Evolutionary conservation across 768 basidiomycete species (phyloP), one percentile per base, ranked within the genome.

Genomic region (Pleurotus tuber-regium): DNA sequence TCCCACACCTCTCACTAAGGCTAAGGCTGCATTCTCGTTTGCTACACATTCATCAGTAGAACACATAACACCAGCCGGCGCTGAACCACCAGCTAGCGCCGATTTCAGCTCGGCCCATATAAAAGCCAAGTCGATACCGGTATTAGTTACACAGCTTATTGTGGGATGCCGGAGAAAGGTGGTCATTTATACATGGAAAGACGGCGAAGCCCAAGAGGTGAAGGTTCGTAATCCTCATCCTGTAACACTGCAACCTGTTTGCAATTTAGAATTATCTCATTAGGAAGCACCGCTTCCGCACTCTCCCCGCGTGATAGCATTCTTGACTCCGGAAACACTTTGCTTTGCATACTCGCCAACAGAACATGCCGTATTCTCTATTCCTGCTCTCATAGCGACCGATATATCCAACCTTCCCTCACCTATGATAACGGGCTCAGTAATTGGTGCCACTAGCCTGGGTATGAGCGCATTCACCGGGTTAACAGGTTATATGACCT

Each of bases 271-370:
- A 40, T 18, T 28, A n/a, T n/a, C n/a, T n/a, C n/a, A 18, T 12
- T 53, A 95, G 89, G 96, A 98, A 78, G 71, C 84, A 2, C 60
- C 74, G 0, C 74, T 98, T 3, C 89, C 95, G 10, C 96, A 98
- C 64, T 93, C 94, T 7, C 86, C 97, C n/a, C 82, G 97, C 33
- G 75, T 79, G 0, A 84, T 97, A 43, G 74, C 84, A 2, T 95
- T 98, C 63, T 67, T 92, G 43, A 72, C 82, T 54, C 60, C 78
- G 4, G 75, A 83, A 21, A 73, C 73, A 1, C 73, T 80, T 7
- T 87, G 87, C 57, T 83, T 94, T 56, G 90, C 87, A 0, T 93
- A 93, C 65, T 82, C 89, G n/a, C 75, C 82, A 0, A 82, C 87
- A 0, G 88, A 89, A 56, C 82, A 87, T 64, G 87, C 84, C 1